phyloP scores from a whole-genome alignment of 2,329 filamentous ascomycete genomes.

The Alternaria solani region DNA sequence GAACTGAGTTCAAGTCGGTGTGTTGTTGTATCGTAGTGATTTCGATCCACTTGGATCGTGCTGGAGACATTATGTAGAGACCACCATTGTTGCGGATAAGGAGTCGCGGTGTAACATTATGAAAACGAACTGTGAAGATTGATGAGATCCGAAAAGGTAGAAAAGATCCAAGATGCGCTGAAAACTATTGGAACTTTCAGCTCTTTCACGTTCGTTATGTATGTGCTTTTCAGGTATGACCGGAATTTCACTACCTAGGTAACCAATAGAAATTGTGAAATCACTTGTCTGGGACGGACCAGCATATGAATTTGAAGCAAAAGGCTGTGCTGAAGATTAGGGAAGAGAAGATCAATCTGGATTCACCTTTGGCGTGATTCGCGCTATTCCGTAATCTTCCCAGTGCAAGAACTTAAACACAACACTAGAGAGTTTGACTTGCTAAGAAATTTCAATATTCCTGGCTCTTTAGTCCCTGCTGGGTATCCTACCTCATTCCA shows the following conservation, averaged over 20 bases:
- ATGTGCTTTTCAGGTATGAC: constrained; percentile 12
- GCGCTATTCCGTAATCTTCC: no score
- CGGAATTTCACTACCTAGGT: constrained; percentile 1
- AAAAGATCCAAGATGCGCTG: neutral
- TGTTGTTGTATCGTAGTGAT: neutral
- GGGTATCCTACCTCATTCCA: no score
- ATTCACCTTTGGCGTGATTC: no score
- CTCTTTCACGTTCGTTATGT: neutral
- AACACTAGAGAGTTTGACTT: no score
- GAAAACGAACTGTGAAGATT: neutral
- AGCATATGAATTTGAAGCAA: no score
- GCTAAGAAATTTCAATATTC: no score
- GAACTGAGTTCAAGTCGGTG: neutral
- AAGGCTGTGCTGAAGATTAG: no score
- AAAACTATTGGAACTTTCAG: neutral
- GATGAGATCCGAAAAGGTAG: neutral
- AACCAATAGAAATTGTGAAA: neutral
- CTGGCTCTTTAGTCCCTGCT: no score
- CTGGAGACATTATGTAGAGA: neutral
- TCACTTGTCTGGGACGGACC: neutral
- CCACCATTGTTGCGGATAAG: neutral
- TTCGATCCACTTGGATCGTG: neutral
- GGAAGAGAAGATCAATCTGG: no score
- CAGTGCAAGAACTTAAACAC: no score
- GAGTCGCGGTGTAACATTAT: neutral